Conservation (phyloP, 345 rosid genomes). For the Eucalyptus melliodora region DNA sequence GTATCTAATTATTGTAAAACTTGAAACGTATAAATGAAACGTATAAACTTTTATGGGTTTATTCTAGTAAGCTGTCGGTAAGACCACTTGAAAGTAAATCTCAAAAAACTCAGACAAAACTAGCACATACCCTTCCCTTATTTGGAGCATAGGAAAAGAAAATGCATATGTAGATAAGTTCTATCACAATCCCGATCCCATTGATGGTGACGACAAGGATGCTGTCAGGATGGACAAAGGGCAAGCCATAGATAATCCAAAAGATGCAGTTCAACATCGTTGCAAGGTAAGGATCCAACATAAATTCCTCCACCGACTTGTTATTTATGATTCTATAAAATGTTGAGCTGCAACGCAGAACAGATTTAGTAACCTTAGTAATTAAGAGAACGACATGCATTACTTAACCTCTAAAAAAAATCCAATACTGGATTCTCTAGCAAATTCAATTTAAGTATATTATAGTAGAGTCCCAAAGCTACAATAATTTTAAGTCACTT, state of each 20-base stretch:
- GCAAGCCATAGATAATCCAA: too few species aligned
- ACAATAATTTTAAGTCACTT: neutral
- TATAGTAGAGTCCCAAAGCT: neutral
- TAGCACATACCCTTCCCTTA: neutral
- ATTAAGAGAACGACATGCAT: too few species aligned
- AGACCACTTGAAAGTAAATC: neutral
- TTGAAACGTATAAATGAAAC: too few species aligned
- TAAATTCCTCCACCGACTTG: constrained; percentile 28
- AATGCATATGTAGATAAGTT: constrained; percentile 12
- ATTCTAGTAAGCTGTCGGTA: neutral
- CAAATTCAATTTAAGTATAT: neutral
- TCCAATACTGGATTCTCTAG: neutral
- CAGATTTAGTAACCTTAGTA: neutral
- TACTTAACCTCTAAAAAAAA: neutral
- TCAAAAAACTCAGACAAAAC: neutral
- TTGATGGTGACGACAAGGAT: constrained; percentile 29
- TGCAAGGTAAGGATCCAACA: constrained; percentile 23
- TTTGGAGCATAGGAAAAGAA: constrained; percentile 2
- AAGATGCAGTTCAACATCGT: too few species aligned
- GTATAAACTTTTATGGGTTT: neutral
- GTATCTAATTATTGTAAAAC: neutral
- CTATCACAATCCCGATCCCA: constrained; percentile 10
- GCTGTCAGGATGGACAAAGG: too few species aligned
- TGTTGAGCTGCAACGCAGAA: constrained; percentile 19
- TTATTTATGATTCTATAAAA: constrained; percentile 16